These are phyloP conservation scores for Thelonectria olida DNA, from an alignment of 2,329 filamentous ascomycete species.

Conservation along the genomic window DNA sequence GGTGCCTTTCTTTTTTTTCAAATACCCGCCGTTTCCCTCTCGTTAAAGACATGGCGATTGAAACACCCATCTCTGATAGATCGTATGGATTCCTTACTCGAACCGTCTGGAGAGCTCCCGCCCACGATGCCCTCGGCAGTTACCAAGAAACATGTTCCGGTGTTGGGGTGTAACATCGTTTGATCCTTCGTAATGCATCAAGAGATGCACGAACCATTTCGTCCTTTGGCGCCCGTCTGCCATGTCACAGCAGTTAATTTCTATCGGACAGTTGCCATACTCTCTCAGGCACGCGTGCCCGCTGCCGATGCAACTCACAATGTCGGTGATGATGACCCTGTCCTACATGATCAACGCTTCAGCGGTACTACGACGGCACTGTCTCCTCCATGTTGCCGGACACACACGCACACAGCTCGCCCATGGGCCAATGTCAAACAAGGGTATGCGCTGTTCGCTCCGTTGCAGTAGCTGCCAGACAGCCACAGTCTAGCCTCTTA, in stretches of 20 bases:
- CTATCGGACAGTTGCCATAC: neutral
- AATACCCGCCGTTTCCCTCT: neutral
- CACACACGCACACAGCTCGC: neutral
- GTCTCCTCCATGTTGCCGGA: too few relatives aligned
- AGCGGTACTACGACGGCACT: neutral
- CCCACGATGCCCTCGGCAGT: too few relatives aligned
- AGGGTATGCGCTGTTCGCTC: conserved; percentile 7
- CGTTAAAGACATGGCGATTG: too few relatives aligned
- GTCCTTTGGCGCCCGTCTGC: neutral
- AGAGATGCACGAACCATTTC: conserved; percentile 11
- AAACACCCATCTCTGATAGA: neutral
- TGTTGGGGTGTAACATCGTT: conserved; percentile 8
- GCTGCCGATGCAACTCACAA: neutral
- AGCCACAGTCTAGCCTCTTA: neutral
- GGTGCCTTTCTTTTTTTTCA: neutral
- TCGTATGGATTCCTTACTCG: neutral
- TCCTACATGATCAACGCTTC: neutral
- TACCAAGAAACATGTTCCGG: neutral
- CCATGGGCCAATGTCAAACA: neutral
- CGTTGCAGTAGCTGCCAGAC: conserved; percentile 16
- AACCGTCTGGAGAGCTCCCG: neutral
- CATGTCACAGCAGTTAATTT: neutral
- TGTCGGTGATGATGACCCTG: conserved; percentile 3
- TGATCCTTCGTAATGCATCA: conserved; percentile 18
- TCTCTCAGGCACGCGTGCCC: neutral